These are phyloP conservation scores for Fusarium palustre DNA, from an alignment of 2,329 filamentous ascomycete genomes.

Conservation along the genomic window DNA sequence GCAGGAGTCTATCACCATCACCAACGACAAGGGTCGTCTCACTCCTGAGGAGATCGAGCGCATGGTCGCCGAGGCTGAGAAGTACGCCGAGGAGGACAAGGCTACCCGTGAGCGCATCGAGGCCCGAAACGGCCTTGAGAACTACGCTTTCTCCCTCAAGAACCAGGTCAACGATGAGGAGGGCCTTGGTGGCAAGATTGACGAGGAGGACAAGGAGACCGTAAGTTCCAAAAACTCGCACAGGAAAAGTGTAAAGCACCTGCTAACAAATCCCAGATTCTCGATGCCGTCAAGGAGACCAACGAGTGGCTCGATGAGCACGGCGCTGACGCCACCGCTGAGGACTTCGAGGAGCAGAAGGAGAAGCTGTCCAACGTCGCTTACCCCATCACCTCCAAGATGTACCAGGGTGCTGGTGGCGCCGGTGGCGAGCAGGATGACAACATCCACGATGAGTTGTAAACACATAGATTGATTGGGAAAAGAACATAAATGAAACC, in stretches of 20 bases:
- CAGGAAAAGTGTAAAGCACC: background rate
- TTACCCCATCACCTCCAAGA: constrained; percentile 99
- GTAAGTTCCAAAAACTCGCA: constrained; percentile 62
- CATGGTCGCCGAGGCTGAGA: constrained; percentile 98
- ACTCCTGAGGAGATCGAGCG: constrained; percentile 97
- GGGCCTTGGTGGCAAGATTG: constrained; percentile 97
- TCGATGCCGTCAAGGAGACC: constrained; percentile 96
- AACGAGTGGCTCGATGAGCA: constrained; percentile 98
- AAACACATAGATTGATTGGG: constrained; percentile 59
- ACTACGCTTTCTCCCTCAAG: constrained; percentile 99
- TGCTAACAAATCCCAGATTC: constrained; percentile 68
- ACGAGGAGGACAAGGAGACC: constrained; percentile 98
- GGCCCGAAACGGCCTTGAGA: constrained; percentile 95
- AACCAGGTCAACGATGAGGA: constrained; percentile 99
- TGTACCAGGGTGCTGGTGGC: constrained; percentile 74
- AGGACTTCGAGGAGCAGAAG: constrained; percentile 99
- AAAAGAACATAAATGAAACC: constrained; percentile 47
- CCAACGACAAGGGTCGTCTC: constrained; percentile 98
- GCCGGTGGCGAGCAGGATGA: constrained; percentile 73
- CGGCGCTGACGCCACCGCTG: constrained; percentile 81
- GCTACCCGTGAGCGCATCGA: constrained; percentile 96
- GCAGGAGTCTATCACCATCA: constrained; percentile 97
- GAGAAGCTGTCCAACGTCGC: constrained; percentile 98
- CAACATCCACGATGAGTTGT: constrained; percentile 84
- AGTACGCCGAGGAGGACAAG: constrained; percentile 99